These are phyloP conservation scores for Leishmania tropica DNA, from an alignment of 208 protist species.

Conservation along the genomic window DNA sequence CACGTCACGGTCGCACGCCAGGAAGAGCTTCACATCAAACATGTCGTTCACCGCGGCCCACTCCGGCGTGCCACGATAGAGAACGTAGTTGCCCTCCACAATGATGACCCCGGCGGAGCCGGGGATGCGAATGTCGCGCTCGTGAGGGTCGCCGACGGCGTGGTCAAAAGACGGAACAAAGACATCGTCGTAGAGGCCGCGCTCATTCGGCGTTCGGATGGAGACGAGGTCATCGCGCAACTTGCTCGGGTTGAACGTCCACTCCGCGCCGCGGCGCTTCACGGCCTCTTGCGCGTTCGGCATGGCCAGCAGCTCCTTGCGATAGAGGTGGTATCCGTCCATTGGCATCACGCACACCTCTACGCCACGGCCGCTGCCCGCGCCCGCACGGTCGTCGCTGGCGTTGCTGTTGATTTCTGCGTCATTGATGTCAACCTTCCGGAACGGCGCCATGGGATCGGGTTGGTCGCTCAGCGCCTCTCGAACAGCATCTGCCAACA, in stretches of 20 bases:
- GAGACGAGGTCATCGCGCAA: slow-evolving; percentile 53
- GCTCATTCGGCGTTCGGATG: slow-evolving; percentile 32
- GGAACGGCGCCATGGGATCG: slow-evolving; percentile 16
- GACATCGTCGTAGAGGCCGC: slow-evolving; percentile 53
- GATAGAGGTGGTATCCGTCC: slow-evolving; percentile 85
- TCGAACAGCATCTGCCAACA: slow-evolving; percentile 50
- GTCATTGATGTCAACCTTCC: slow-evolving; percentile 13
- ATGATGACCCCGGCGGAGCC: slow-evolving; percentile 55
- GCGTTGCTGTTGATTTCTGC: slow-evolving; percentile 9
- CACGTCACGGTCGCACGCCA: slow-evolving; percentile 40
- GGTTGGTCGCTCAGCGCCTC: slow-evolving; percentile 19
- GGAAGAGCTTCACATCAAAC: slow-evolving; percentile 73
- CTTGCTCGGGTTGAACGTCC: slow-evolving; percentile 75
- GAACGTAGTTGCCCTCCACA: slow-evolving; percentile 81
- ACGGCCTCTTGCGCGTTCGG: slow-evolving; percentile 60
- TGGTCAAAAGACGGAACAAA: slow-evolving; percentile 81
- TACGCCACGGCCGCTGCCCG: slow-evolving; percentile 14
- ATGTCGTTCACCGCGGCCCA: slow-evolving; percentile 64
- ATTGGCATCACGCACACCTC: slow-evolving; percentile 73
- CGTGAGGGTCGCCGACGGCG: slow-evolving; percentile 59
- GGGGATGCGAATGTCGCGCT: slow-evolving; percentile 50
- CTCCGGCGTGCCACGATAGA: slow-evolving; percentile 56
- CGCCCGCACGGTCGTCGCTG: neutral
- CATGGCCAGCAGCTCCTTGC: slow-evolving; percentile 53
- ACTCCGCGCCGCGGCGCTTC: slow-evolving; percentile 71